These are phyloP conservation scores for Xanthoparmelia taractica DNA, from an alignment of 495 filamentous ascomycete genomes.

Conservation along the genomic window DNA sequence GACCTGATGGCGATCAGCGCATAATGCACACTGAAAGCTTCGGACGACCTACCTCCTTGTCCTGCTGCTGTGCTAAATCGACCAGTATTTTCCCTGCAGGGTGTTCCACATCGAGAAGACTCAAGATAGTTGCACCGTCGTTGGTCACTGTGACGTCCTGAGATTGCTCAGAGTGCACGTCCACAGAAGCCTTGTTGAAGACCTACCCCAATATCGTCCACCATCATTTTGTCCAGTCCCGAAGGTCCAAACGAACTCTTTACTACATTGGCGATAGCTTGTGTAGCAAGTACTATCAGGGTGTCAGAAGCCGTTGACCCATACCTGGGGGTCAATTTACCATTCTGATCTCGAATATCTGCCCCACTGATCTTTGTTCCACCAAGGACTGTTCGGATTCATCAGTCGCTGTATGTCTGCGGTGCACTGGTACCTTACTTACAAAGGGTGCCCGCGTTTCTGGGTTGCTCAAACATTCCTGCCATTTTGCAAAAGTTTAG, in stretches of 20 bases:
- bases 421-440: not conserved
- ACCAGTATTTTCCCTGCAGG: slow-evolving; percentile 98
- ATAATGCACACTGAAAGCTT: not conserved
- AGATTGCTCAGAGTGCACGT: slow-evolving; percentile 27
- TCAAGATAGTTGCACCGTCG: slow-evolving; percentile 94
- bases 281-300: slow-evolving; percentile 74
- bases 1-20: slow-evolving; percentile 44
- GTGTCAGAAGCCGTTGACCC: slow-evolving; percentile 20
- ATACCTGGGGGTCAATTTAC: slow-evolving; percentile 48
- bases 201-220: slow-evolving; percentile 93
- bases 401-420: not conserved
- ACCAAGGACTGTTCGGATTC: slow-evolving; percentile 14
- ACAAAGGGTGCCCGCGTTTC: slow-evolving; percentile 76
- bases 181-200: slow-evolving; percentile 15
- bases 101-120: slow-evolving; percentile 91
- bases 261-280: slow-evolving; percentile 96
- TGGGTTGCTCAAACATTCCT: slow-evolving; percentile 80
- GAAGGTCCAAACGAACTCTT: slow-evolving; percentile 97
- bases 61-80: slow-evolving; percentile 94
- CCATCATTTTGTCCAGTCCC: slow-evolving; percentile 99
- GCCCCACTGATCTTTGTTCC: slow-evolving; percentile 59
- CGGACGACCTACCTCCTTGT: slow-evolving; percentile 64
- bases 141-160: slow-evolving; percentile 99
- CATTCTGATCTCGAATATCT: slow-evolving; percentile 95
- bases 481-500: slow-evolving; percentile 50